Evolutionary conservation across 164 flowering plant genomes (phyloP).

Genomic region (Chimonanthus praecox): DNA sequence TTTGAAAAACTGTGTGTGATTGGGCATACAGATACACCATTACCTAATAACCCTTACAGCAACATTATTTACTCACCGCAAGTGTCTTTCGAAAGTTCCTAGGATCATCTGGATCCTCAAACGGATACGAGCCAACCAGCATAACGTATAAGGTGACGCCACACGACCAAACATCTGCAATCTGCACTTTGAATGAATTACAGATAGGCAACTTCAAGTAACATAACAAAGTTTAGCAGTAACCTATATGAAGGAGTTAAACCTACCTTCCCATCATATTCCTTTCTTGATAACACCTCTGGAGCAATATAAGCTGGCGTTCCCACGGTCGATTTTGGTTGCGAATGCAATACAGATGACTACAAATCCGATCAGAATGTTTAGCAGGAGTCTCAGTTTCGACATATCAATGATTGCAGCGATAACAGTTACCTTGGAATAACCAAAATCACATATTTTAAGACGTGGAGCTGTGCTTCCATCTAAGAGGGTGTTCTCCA

Average conservation of each 20-base stretch:
- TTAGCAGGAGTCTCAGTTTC: not conserved
- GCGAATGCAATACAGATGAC: conserved; percentile 80
- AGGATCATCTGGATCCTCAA: conserved; percentile 86
- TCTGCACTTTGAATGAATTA: conserved; percentile 29
- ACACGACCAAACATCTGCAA: conserved; percentile 93
- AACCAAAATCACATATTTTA: conserved; percentile 84
- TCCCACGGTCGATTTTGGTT: conserved; percentile 85
- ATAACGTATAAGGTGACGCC: conserved; percentile 88
- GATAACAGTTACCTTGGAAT: conserved; percentile 51
- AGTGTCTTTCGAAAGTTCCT: conserved; percentile 70
- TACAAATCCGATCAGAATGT: conserved; percentile 21
- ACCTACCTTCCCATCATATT: conserved; percentile 82
- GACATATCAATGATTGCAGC: not conserved
- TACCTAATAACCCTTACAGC: no score
- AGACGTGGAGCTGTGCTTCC: conserved; percentile 66
- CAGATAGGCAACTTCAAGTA: not conserved
- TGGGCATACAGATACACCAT: no score
- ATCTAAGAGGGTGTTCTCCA: conserved; percentile 75
- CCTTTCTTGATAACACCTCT: conserved; percentile 59
- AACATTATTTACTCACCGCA: conserved; percentile 34
- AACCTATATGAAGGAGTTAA: not conserved
- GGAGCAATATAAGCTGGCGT: conserved; percentile 92
- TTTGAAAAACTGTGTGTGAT: no score
- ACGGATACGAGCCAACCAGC: conserved; percentile 87
- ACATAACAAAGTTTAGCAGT: not conserved